These are phyloP conservation scores for Saccharum spontaneum DNA, from an alignment of 176 grass and related monocot genomes.

Conservation along the genomic window DNA sequence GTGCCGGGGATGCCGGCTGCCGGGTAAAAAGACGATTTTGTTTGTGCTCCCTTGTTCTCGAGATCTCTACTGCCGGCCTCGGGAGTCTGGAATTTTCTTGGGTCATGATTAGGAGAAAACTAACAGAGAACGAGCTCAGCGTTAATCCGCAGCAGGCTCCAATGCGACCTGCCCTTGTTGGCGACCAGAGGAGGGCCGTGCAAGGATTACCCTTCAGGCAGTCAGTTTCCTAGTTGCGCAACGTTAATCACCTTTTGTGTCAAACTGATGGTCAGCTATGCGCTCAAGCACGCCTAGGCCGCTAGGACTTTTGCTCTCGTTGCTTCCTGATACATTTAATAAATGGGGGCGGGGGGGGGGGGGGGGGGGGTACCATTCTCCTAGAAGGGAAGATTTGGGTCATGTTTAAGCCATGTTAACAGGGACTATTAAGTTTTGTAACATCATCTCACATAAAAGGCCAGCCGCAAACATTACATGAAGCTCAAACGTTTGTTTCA, in stretches of 20 bases:
- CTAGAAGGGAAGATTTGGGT: neutral
- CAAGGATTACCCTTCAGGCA: neutral
- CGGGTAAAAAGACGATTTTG: too few relatives aligned
- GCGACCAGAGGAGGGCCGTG: neutral
- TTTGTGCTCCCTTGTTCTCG: too few relatives aligned
- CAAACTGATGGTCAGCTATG: neutral
- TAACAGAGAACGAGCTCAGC: neutral
- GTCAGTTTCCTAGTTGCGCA: neutral
- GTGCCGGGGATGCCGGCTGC: too few relatives aligned
- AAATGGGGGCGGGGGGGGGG: too few relatives aligned
- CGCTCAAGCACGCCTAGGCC: neutral
- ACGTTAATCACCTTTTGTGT: neutral
- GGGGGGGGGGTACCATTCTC: neutral
- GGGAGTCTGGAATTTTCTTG: neutral
- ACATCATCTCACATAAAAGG: neutral
- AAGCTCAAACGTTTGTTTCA: neutral
- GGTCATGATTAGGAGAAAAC: neutral
- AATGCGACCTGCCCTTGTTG: too few relatives aligned
- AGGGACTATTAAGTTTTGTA: neutral
- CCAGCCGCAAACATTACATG: neutral
- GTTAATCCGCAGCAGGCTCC: too few relatives aligned
- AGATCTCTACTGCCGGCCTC: too few relatives aligned
- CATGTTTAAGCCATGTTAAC: neutral
- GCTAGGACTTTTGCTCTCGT: neutral
- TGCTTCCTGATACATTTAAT: neutral